phyloP scores from a whole-genome alignment of 2,329 filamentous ascomycete genomes.

The Monilinia fructigena region DNA sequence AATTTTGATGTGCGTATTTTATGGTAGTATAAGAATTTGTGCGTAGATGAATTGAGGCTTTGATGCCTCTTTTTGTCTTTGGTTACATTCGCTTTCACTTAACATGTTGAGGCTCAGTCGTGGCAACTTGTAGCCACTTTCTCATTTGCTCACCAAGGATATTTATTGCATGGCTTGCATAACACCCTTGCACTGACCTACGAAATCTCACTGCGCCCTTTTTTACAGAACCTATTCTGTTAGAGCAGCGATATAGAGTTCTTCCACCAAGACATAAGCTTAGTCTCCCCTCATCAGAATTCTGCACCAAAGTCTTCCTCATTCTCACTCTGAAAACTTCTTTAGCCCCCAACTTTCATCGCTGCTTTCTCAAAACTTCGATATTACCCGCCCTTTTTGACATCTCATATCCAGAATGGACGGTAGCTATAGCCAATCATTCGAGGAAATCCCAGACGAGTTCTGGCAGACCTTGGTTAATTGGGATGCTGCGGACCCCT shows the following conservation, averaged over 20 bases:
- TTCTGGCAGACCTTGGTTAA: not conserved
- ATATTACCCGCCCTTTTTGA: not conserved
- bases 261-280: not conserved
- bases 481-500: not conserved
- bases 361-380: not conserved
- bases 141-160: not conserved
- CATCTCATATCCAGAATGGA: conserved; percentile 4
- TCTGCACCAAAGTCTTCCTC: not conserved
- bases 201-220: not conserved
- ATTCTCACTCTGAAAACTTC: not conserved
- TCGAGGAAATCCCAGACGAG: not conserved
- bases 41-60: not conserved
- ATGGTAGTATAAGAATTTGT: not conserved
- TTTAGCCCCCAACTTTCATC: not conserved
- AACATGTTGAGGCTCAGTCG: not conserved
- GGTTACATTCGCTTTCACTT: too few relatives aligned
- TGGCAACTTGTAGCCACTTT: not conserved
- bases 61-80: not conserved
- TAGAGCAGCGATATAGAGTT: not conserved
- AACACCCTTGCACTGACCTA: not conserved
- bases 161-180: not conserved
- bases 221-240: not conserved
- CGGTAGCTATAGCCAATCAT: not conserved
- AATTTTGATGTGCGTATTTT: not conserved
- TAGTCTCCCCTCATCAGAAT: not conserved